Percentiles rank a stretch among this genome's conserved stretches.
Conservation (phyloP, 495 filamentous ascomycete species). For the Aspergillus coremiiformis region DNA sequence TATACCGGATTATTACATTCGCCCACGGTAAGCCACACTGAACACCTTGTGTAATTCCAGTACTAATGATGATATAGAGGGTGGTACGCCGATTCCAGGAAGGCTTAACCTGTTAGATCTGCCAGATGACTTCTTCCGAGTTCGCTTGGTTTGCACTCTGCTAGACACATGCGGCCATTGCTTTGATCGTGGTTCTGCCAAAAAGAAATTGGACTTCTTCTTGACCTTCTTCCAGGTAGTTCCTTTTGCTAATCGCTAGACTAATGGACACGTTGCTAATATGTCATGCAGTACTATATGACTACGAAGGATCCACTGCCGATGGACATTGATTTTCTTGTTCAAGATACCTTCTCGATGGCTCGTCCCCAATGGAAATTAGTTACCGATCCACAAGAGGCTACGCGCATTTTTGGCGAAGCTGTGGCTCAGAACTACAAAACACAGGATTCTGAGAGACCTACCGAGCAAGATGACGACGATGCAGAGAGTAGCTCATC, state of each 20-base stretch:
- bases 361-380: conserved; percentile 90
- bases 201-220: conserved; percentile 98
- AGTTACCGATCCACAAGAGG: conserved; percentile 71
- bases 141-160: conserved; percentile 79
- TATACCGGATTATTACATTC: conserved; percentile 91
- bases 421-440: conserved; percentile 86
- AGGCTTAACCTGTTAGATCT: conserved; percentile 68
- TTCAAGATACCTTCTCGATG: conserved; percentile 82
- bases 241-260: background rate
- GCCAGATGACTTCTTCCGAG: conserved; percentile 92
- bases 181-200: conserved; percentile 86
- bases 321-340: conserved; percentile 95
- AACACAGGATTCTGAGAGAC: conserved; percentile 59
- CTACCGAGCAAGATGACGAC: conserved; percentile 57
- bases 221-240: conserved; percentile 82
- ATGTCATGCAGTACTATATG: conserved; percentile 70
- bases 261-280: conserved; percentile 13
- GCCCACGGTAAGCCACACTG: conserved; percentile 59
- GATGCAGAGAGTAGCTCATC: conserved; percentile 52
- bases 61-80: conserved; percentile 34
- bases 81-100: conserved; percentile 74
- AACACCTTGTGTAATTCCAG: background rate
- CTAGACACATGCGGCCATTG: conserved; percentile 95
- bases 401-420: conserved; percentile 75
- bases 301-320: conserved; percentile 86